These are phyloP conservation scores for Leptographium wingfieldii DNA, from an alignment of 2,329 filamentous ascomycete species.

Conservation along the genomic window DNA sequence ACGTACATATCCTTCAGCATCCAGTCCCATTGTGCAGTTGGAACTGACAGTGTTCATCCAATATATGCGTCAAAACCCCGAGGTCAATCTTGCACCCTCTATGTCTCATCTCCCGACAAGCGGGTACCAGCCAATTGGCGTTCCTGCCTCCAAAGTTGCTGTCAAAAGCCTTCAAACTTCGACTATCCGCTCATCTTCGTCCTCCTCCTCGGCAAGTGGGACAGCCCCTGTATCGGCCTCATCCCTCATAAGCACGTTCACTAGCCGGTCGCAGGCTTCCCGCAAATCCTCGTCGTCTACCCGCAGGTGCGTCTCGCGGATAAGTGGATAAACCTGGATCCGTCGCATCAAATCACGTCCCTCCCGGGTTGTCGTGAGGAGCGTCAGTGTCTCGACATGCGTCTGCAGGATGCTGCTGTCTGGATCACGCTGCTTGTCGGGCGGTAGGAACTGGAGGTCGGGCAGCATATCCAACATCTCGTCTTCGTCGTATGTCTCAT, in stretches of 20 bases:
- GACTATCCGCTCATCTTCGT: conserved; percentile 41
- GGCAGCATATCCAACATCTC: conserved; percentile 79
- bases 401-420: conserved; percentile 69
- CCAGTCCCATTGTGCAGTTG: not conserved
- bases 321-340: conserved; percentile 76
- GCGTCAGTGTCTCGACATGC: conserved; percentile 75
- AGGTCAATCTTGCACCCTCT: not conserved
- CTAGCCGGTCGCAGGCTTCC: conserved; percentile 77
- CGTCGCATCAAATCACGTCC: conserved; percentile 63
- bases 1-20: too few relatives aligned
- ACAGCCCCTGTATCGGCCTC: conserved; percentile 31
- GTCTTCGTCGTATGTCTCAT: conserved; percentile 77
- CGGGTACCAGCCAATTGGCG: not conserved
- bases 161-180: conserved; percentile 25
- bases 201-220: conserved; percentile 25
- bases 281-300: conserved; percentile 67
- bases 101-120: not conserved
- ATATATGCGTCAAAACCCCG: not conserved
- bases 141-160: not conserved
- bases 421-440: conserved; percentile 75
- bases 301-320: conserved; percentile 72
- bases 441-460: conserved; percentile 77
- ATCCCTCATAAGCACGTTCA: conserved; percentile 77
- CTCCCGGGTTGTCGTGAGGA: conserved; percentile 66
- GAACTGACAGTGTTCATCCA: not conserved